Evolutionary conservation across 202 grass and related monocot species (phyloP), one percentile per base, ranked within the genome.

Genomic region (Thinopyrum obtusiflorum): DNA sequence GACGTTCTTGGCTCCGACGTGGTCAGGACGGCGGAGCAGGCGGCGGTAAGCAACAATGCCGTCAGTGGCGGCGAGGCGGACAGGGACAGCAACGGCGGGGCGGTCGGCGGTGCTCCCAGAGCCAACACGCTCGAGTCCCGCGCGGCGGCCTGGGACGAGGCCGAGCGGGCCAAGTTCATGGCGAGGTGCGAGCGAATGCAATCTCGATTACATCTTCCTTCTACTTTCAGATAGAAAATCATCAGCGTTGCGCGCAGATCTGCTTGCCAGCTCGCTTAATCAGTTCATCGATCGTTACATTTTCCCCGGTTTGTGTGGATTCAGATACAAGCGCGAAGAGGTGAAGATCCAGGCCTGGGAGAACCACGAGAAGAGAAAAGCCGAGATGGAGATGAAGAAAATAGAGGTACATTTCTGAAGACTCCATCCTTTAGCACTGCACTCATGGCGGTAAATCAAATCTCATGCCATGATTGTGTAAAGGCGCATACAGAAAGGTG

Each of bases 341-440:
- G 86, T 95, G 79, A 89, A 92, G 81, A 97, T 97, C 70, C 92
- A 97, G 67, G 95, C 95, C 2, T 97, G 95, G 95, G 95, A 95
- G 78, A 95, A 97, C 79, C 95, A 95, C 28, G 92, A 95, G 83
- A 97, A 92, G 87, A 81, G 92, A 39, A 97, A 89, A 82, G 95
- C 91, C 74, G 91, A 97, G 86, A 77, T 84, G 62, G 93, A 95
- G 88, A 89, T 97, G 92, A 95, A 89, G 89, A 97, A 80, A 81
- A 82, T 88, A 29, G 91, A 97, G 92, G 95, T 92, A 20, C 51
- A 82, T 26, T 37, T 31, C 20, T 23, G 15, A 61, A n/a, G 24
- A 12, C 4, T 15, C 46, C 14, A 51, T 53, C 49, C 17, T 23
- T 69, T 39, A 18, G 65, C 29, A 67, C 65, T 23, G 66, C 18